Base-by-base conservation (phyloP, 805 yeast species). In the Candida cerambycidarum region DNA sequence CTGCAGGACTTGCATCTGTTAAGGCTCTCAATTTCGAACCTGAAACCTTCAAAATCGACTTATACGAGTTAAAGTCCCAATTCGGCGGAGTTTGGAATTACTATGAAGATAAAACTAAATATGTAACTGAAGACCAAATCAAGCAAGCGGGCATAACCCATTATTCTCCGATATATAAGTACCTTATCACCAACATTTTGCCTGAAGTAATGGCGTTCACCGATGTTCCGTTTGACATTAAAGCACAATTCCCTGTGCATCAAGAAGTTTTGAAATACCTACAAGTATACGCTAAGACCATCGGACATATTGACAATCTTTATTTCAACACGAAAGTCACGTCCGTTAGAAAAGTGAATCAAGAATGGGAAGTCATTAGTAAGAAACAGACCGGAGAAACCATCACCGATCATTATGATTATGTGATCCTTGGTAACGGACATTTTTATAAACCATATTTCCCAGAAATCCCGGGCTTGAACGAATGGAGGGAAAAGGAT, bases 71-170 rank as follows among this genome's bases (percentile, higher is more conserved):
- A 37, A 72, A 85, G 47, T 50, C 64, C 6, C 58, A 61, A 11
- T 57, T 76, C n/a, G 96, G 95, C 12, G 96, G 96, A 0, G 64
- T 87, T 8, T 88, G 96, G 96, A 76, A 79, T 56, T 45, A 48
- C 38, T 36, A 21, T 17, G 27, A 39, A 1, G 11, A 42, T 15
- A 47, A 47, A 21, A 4, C 23, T 6, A 25, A 40, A 12, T 47
- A 40, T 30, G 18, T 15, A 2, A 36, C 32, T 15, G 49, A 45
- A 17, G 32, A 42, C 10, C 42, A 41, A 13, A 37, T 47, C 31
- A 45, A 48, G 15, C 43, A 38, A 31, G 49, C 53, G 8, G 42
- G 43, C 8, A 45, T 51, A 9, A 45, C 42, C 29, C 46, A 42
- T 50, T 65, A 53, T 63, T 69, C 52, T 46, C 69, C 90, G 0